Evolutionary conservation across 1,139 yeast genomes (phyloP), one percentile per base, ranked within the genome.

Genomic region (Kluyveromyces sp.): DNA sequence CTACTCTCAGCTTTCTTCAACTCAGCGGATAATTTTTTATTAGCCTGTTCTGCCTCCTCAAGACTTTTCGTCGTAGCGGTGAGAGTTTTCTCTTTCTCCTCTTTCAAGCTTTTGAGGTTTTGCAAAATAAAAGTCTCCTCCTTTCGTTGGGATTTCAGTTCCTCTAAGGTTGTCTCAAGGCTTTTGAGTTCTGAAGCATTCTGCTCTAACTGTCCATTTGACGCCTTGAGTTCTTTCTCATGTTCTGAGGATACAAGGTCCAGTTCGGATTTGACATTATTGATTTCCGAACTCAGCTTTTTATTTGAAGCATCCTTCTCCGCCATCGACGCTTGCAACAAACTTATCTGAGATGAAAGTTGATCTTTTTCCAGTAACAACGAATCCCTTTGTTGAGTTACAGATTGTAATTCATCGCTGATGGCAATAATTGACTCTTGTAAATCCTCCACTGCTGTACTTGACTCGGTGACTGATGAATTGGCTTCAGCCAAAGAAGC

Each of bases 401-500:
- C 16, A 26, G 43, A 19, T 31, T 38, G 41, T 7, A 38, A 19
- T 15, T 38, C 41, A 7, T 38, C 41, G 11, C 32, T 38, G 16
- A 38, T 38, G 1, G 41, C 41, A 19, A 38, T 30, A 4, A 38
- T 31, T 12, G 41, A 38, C 9, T 28, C 45, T 33, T 43, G 44
- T 17, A 32, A 16, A 15, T 44, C 46, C 7, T 36, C 29, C 11
- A 31, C 40, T 3, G 33, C 33, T 6, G 12, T 26, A 12, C 33
- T 37, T 13, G 16, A 36, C 20, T 55, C 49, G 8, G 59, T 38
- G 0, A 31, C 26, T 33, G 46, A 42, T 13, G 36, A 33, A 36
- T 49, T 49, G n/a, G 41, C 40, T 0, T 41, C 44, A 1, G 45
- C 39, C 0, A 52, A 25, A 9, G 32, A 19, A 4, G 33, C 31